Conservation (phyloP, 768 basidiomycete genomes). For the Mycena alexandri region DNA sequence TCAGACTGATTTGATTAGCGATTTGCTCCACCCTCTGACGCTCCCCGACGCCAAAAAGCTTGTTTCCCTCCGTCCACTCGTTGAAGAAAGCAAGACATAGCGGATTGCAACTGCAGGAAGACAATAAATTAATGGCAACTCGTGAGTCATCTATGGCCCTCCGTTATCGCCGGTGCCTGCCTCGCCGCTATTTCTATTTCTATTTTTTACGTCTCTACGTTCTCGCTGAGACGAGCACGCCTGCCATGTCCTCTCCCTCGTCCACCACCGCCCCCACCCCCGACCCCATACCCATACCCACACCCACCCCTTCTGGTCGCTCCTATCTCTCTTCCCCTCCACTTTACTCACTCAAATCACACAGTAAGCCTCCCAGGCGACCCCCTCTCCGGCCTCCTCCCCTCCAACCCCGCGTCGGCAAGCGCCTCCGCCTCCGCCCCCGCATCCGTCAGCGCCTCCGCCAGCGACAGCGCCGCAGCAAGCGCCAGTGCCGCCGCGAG, state of each 20-base stretch:
- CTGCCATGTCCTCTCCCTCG: background rate
- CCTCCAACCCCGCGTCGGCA: background rate
- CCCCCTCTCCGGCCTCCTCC: background rate
- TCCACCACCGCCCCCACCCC: background rate
- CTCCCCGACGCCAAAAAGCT: background rate
- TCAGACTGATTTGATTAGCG: too few species aligned
- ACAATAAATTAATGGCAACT: too few species aligned
- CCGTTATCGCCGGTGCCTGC: too few species aligned
- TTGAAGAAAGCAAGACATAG: too few species aligned
- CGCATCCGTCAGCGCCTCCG: too few species aligned
- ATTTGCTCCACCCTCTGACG: constrained; percentile 1
- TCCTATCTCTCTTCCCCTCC: background rate
- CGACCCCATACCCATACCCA: background rate
- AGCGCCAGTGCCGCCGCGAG: background rate
- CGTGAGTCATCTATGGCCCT: too few species aligned
- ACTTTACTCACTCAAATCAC: too few species aligned
- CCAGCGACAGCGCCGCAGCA: background rate
- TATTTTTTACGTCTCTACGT: background rate
- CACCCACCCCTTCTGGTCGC: background rate
- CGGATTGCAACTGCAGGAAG: too few species aligned
- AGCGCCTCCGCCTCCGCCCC: background rate
- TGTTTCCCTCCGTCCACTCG: background rate
- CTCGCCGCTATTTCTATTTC: too few species aligned
- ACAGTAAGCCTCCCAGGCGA: background rate
- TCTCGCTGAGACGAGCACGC: background rate